Percentiles rank a stretch among this genome's conserved stretches.
Conservation (phyloP, 345 rosid genomes). For the Rhizophora mangle region DNA sequence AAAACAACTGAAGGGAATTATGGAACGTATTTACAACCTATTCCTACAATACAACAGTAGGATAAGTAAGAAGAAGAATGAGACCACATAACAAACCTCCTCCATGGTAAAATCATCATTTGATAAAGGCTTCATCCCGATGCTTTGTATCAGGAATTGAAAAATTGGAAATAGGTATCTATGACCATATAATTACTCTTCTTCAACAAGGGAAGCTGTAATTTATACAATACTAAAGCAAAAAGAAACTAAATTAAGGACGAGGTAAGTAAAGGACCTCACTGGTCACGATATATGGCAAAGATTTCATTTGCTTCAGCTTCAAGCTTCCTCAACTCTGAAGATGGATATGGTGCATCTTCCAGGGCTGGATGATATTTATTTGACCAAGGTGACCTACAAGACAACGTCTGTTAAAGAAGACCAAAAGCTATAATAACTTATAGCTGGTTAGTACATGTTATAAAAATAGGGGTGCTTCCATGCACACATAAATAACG, state of each 20-base stretch:
- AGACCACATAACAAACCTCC: background rate
- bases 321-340: constrained; percentile 80
- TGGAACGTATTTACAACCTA: background rate
- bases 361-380: constrained; percentile 73
- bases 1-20: background rate
- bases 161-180: too few species aligned
- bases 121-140: background rate
- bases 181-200: background rate
- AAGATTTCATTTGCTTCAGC: constrained; percentile 88
- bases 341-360: constrained; percentile 77
- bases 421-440: background rate
- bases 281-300: constrained; percentile 95
- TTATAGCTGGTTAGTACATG: background rate
- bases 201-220: background rate
- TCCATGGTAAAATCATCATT: background rate
- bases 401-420: constrained; percentile 7
- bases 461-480: background rate
- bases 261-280: constrained; percentile 91
- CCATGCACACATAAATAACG: background rate
- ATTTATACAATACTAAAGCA: background rate
- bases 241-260: constrained; percentile 24
- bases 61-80: background rate
- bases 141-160: too few species aligned
- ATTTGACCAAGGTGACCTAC: constrained; percentile 95
- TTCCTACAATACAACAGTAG: background rate